These are phyloP conservation scores for Malus domestica DNA, from an alignment of 306 rosid genomes.

Conservation along the genomic window ASM211411v1 NC_041794.1:25143501-25144000, in stretches of 20 bases:
- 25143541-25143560: no score
- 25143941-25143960: neutral
- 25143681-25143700: neutral
- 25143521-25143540: no score
- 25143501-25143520: no score
- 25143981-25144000: no score
- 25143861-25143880: neutral
- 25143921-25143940: neutral
- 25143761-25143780: neutral
- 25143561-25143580: no score
- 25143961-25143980: no score
- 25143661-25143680: neutral
- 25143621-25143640: no score
- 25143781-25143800: neutral
- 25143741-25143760: neutral
- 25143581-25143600: no score
- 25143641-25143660: neutral
- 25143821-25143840: neutral
- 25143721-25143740: neutral
- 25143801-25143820: neutral
- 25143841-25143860: neutral
- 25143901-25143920: neutral
- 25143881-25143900: neutral
- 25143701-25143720: conserved; percentile 1
- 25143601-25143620: no score